Percentiles rank a stretch among this genome's conserved stretches.
These are phyloP conservation scores for Marasmius sp. DNA, from an alignment of 1,284 basidiomycete species.

Conservation along the genomic window DNA sequence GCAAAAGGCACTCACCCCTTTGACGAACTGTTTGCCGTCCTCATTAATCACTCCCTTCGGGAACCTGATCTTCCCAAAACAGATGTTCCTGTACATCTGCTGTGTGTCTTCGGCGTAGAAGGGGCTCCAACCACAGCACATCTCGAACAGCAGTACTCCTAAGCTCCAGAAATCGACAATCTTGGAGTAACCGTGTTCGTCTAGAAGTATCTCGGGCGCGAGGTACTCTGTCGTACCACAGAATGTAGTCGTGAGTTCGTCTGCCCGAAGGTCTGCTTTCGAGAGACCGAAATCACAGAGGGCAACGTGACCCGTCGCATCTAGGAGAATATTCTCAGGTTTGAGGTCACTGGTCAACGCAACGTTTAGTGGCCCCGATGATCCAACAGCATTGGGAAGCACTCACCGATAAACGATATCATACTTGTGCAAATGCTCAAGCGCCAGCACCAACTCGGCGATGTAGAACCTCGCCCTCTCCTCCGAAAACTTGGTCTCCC, in stretches of 20 bases:
- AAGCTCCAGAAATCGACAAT: slow-evolving; percentile 99
- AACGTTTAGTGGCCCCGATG: background rate
- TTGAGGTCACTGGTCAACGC: slow-evolving; percentile 75
- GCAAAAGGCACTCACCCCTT: slow-evolving; percentile 69
- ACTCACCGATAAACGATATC: slow-evolving; percentile 86
- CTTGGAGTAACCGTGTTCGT: slow-evolving; percentile 98
- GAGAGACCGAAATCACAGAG: slow-evolving; percentile 97
- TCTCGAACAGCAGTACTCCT: slow-evolving; percentile 90
- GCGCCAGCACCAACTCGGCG: slow-evolving; percentile 89
- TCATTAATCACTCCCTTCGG: slow-evolving; percentile 96
- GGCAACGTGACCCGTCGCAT: slow-evolving; percentile 95
- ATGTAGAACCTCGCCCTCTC: slow-evolving; percentile 95
- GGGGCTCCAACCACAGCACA: slow-evolving; percentile 99
- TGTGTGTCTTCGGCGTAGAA: slow-evolving; percentile 99
- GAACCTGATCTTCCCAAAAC: slow-evolving; percentile 98
- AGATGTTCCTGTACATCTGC: slow-evolving; percentile 99
- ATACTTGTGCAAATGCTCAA: slow-evolving; percentile 97
- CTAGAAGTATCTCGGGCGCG: slow-evolving; percentile 97
- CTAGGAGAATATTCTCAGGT: slow-evolving; percentile 95
- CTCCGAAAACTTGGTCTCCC: slow-evolving; percentile 91
- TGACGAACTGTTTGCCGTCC: slow-evolving; percentile 99
- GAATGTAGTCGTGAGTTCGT: slow-evolving; percentile 97
- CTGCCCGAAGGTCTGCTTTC: slow-evolving; percentile 91
- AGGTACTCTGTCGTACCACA: slow-evolving; percentile 98
- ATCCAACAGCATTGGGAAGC: slow-evolving; percentile 37